Base-by-base conservation (phyloP, 306 rosid species). In the Quercus ilex region DNA sequence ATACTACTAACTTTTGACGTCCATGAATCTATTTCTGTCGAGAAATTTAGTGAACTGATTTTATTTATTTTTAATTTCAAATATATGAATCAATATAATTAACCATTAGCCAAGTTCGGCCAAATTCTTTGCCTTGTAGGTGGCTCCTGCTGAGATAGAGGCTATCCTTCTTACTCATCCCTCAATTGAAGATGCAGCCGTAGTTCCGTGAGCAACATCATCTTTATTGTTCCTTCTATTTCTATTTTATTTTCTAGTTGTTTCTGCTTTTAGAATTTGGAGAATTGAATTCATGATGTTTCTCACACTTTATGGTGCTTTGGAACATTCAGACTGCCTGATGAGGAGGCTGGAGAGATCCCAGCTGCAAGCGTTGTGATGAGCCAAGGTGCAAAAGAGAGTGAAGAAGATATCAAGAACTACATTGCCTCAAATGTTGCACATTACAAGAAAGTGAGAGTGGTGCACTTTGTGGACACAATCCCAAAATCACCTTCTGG, bases 401-500 rank as follows among this genome's bases (percentile, higher is more conserved):
- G 55, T 33, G 98, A 91, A 86, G 91, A 91, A 35, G 98, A 95
- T 11, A 90, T 95, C 5, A 86, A 91, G 43, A 75, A 78, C 57
- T 85, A 63, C 65, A 96, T 95, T 62, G 97, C 98, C 20, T 86
- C 94, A 15, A 91, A 90, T 55, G 96, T 85, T 71, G 97, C 99
- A 31, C 69, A 71, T 46, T 95, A 95, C 90, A 95, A 93, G 89
- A 93, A 95, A 85, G 86, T 95, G 75, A 71, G 96, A 73, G 82
- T 87, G 71, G 93, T 93, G 15, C 95, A 89, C 73, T 93, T 95
- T 80, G 97, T 91, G 73, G 94, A 91, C 20, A 18, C 82, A 31
- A 89, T 93, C 58, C 98, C 98, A 55, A 95, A 95, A 75, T 95
- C 99, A 57, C 97, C 96, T 64, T 93, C 98, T 8, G 99, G 97